Evolutionary conservation across 2,329 filamentous ascomycete species (phyloP).

Genomic region (Trichophyton schoenleinii): DNA sequence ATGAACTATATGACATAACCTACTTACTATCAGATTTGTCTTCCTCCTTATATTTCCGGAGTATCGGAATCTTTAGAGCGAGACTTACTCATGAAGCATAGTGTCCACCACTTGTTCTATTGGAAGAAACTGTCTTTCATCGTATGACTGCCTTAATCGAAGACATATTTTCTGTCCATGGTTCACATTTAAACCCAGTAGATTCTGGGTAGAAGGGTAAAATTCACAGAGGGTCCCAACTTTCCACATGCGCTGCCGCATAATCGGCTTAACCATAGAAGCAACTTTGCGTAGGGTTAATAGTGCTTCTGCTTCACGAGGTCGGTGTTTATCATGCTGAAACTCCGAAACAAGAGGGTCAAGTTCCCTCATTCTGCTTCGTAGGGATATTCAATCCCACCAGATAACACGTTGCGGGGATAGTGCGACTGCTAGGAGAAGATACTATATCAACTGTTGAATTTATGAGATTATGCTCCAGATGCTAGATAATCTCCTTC

Average conservation of each 20-base stretch:
- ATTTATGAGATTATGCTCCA: background rate
- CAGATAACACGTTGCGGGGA: background rate
- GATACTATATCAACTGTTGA: background rate
- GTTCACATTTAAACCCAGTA: constrained; percentile 74
- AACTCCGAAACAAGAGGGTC: constrained; percentile 40
- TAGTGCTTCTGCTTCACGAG: constrained; percentile 40
- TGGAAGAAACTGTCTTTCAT: constrained; percentile 64
- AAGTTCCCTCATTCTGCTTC: constrained; percentile 26
- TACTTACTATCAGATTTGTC: constrained; percentile 17
- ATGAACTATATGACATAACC: constrained; percentile 69
- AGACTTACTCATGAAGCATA: constrained; percentile 66
- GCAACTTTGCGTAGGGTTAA: constrained; percentile 64
- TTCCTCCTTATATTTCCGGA: background rate
- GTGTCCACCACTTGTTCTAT: constrained; percentile 75
- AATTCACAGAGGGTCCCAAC: constrained; percentile 75
- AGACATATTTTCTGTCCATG: constrained; percentile 67
- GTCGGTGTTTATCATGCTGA: constrained; percentile 40
- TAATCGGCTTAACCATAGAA: constrained; percentile 85
- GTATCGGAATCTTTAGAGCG: background rate
- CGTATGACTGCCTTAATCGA: constrained; percentile 62
- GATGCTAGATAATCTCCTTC: background rate
- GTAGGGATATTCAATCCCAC: background rate
- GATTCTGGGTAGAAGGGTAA: constrained; percentile 58
- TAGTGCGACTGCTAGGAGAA: background rate
- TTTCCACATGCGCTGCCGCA: constrained; percentile 73